Base-by-base conservation (phyloP, 1,139 yeast genomes). In the Casaregolazyma suthepensis region DNA sequence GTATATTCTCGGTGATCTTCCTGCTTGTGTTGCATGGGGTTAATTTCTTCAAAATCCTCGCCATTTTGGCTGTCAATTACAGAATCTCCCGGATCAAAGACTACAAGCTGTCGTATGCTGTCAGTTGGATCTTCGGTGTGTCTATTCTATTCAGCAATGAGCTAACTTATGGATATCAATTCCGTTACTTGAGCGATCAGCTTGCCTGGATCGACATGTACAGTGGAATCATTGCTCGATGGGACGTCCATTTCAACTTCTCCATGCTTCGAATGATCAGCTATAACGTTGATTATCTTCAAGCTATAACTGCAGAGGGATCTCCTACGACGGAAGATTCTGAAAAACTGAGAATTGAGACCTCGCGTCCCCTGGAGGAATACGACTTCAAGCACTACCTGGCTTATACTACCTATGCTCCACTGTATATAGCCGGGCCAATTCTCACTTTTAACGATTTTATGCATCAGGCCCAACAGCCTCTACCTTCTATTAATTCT, bases 201-300 rank as follows among this genome's bases (percentile, higher is more conserved):
- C 83, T 67, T 20, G 67, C 73, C 0, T 68, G 78, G 22, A 66
- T 88, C 60, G 95, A 66, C 54, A 64, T 60, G 29, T 65, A 63
- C 49, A 63, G 71, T 4, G 98, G 99, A 0, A 77, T 91, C 23
- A 83, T 93, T 60, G 77, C 82, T 18, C 76, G 98, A 61, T 94
- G 99, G 99, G 98, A 93, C 66, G 97, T 94, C 7, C 88, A 87
- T 63, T 94, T 83, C 76, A 94, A 93, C 69, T 89, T 94, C 69
- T 85, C 96, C 0, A 73, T 93, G 59, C 76, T 94, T 53, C 77
- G 97, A 61, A 81, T 90, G 80, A 71, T 94, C 49, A 87, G 96
- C 54, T 93, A 78, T 69, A 87, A 87, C 60, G 68, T 87, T 59
- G 99, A 94, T 69, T 89, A 78, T 63, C 68, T 68, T 43, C 61